Evolutionary conservation across 805 yeast genomes (phyloP).

Genomic region (Lachancea sp.): DNA sequence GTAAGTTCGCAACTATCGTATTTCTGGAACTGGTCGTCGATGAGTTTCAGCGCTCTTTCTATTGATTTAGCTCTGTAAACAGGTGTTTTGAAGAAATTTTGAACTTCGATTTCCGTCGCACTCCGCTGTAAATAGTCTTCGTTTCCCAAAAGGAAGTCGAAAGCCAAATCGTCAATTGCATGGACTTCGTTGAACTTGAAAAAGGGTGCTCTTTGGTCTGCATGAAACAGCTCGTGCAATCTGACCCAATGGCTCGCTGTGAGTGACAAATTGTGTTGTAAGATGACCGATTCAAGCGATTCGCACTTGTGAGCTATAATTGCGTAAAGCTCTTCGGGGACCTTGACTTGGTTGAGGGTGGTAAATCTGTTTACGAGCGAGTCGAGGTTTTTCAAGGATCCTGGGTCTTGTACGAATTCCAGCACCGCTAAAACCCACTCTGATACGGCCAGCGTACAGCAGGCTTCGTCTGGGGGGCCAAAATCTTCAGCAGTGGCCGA

Average conservation of each 20-base stretch:
- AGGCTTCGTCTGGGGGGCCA: background rate
- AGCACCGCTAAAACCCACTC: constrained; percentile 24
- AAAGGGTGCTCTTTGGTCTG: background rate
- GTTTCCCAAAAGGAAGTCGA: constrained; percentile 2
- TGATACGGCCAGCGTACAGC: constrained; percentile 15
- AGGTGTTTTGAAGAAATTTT: constrained; percentile 11
- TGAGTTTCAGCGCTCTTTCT: constrained; percentile 9
- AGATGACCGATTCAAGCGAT: constrained; percentile 12
- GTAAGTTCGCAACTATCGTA: constrained; percentile 3
- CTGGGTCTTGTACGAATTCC: constrained; percentile 15
- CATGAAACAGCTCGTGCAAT: constrained; percentile 15
- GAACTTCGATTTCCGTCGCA: background rate
- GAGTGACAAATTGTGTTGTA: constrained; percentile 11
- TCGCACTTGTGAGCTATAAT: constrained; percentile 11
- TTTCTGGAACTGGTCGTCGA: constrained; percentile 7
- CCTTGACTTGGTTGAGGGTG: constrained; percentile 1
- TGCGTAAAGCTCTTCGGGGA: constrained; percentile 4
- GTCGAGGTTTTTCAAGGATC: constrained; percentile 15
- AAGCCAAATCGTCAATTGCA: background rate
- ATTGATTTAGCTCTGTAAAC: constrained; percentile 10
- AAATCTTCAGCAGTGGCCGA: background rate
- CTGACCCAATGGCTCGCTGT: constrained; percentile 18
- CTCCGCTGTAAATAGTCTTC: constrained; percentile 1
- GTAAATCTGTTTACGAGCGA: constrained; percentile 14
- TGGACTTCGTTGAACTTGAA: constrained; percentile 5